Percentiles rank a stretch among this genome's conserved stretches.
Evolutionary conservation across 2,329 filamentous ascomycete species (phyloP).

Genomic region (Septoria petroselini): DNA sequence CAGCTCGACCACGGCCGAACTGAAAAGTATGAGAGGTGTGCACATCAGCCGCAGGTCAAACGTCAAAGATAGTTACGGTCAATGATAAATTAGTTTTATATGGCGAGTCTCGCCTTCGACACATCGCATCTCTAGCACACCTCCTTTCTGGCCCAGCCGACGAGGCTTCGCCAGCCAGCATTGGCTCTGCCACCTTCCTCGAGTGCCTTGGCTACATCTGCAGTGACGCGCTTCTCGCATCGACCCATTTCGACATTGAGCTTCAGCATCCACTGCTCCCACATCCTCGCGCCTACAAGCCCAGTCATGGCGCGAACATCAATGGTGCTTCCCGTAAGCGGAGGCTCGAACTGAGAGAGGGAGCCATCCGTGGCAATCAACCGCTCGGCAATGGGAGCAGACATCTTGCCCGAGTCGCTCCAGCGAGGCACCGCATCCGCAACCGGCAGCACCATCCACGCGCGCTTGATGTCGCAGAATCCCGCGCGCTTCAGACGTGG

Average conservation of each 20-base stretch:
- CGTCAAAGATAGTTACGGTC: conserved; percentile 20
- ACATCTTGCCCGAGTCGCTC: conserved; percentile 35
- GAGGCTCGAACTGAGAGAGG: conserved; percentile 32
- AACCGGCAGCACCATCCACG: conserved; percentile 87
- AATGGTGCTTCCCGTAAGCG: conserved; percentile 37
- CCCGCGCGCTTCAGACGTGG: conserved; percentile 69
- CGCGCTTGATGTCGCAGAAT: conserved; percentile 76
- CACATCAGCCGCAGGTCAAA: conserved; percentile 12
- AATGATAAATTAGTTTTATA: conserved; percentile 11
- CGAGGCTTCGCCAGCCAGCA: conserved; percentile 59
- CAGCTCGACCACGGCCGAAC: too few species aligned
- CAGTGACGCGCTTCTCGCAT: conserved; percentile 51
- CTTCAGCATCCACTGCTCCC: conserved; percentile 94
- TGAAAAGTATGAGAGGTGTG: neutral
- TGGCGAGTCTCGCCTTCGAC: neutral
- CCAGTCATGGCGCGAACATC: conserved; percentile 61
- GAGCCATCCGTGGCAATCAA: conserved; percentile 38
- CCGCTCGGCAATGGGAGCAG: conserved; percentile 32
- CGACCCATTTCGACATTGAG: conserved; percentile 83
- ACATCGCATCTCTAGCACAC: neutral
- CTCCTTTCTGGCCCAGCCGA: conserved; percentile 57
- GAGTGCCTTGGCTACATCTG: conserved; percentile 56
- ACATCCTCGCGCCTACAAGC: conserved; percentile 80
- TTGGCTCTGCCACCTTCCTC: conserved; percentile 59
- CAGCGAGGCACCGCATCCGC: conserved; percentile 46